Evolutionary conservation across 768 basidiomycete species (phyloP).

Genomic region (Suillus ampliporus): DNA sequence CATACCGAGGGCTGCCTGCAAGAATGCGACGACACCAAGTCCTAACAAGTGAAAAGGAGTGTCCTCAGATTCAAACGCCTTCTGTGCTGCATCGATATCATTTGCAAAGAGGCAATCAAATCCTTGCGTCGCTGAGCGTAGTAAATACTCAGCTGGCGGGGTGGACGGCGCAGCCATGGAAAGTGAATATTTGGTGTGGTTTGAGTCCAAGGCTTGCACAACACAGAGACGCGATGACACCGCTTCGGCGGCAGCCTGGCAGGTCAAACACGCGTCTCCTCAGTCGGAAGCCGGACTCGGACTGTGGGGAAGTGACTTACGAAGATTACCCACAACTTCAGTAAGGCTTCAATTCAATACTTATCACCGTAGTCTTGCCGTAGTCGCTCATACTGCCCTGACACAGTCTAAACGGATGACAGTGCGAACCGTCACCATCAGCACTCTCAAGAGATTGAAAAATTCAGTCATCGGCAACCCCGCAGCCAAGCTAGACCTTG

Average conservation of each 20-base stretch:
- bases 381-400: background rate
- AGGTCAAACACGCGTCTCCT: too few species aligned
- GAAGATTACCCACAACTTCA: background rate
- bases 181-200: background rate
- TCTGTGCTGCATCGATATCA: conserved; percentile 59
- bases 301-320: background rate
- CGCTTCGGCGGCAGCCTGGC: background rate
- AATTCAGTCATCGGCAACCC: conserved; percentile 84
- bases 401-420: conserved; percentile 27
- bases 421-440: conserved; percentile 34
- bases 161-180: background rate
- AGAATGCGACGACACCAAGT: conserved; percentile 70
- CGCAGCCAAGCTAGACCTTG: conserved; percentile 65
- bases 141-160: conserved; percentile 11
- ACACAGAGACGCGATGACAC: background rate
- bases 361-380: background rate
- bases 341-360: background rate
- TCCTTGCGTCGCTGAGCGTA: conserved; percentile 49
- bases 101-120: conserved; percentile 77
- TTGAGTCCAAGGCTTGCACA: background rate
- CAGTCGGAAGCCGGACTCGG: conserved; percentile 8
- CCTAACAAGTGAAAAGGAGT: conserved; percentile 78
- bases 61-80: conserved; percentile 45
- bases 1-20: conserved; percentile 83
- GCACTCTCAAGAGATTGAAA: conserved; percentile 66